These are phyloP conservation scores for Coemansia sp. DNA, from an alignment of 371 early-diverging fungal genomes.

Conservation along the genomic window DNA sequence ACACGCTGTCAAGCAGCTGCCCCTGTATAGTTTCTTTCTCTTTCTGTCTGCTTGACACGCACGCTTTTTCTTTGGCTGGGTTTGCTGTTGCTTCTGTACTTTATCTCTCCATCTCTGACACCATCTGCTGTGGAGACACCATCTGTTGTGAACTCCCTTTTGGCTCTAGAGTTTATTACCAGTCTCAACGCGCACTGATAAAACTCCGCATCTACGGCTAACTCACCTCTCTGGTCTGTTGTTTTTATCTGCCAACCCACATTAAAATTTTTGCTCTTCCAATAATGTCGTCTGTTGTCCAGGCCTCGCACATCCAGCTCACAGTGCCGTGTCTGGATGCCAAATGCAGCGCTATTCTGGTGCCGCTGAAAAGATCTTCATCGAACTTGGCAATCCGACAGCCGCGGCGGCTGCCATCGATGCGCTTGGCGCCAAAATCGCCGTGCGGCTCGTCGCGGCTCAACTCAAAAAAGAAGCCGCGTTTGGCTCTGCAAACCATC, in stretches of 20 bases:
- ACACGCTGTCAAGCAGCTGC: slow-evolving; percentile 3
- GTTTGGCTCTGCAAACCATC: slow-evolving; percentile 37
- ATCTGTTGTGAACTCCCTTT: not conserved
- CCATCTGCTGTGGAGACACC: not conserved
- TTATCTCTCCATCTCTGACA: not conserved
- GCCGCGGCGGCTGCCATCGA: slow-evolving; percentile 15
- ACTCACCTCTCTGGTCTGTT: not conserved
- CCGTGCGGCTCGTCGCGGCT: not conserved
- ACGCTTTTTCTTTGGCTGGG: not conserved
- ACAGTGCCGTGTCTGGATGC: not conserved
- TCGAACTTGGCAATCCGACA: slow-evolving; percentile 12
- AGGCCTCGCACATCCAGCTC: slow-evolving; percentile 4
- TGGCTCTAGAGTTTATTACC: not conserved
- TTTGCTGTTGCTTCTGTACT: slow-evolving; percentile 5
- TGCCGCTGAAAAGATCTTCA: slow-evolving; percentile 2
- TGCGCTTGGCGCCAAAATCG: slow-evolving; percentile 16
- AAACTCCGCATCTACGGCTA: not conserved
- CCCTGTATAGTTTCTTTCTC: not conserved
- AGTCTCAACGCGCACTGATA: slow-evolving; percentile 4
- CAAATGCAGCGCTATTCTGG: slow-evolving; percentile 4
- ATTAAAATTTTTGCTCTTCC: not conserved
- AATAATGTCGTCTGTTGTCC: slow-evolving; percentile 1
- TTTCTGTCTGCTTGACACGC: slow-evolving; percentile 8
- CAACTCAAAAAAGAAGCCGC: slow-evolving; percentile 24
- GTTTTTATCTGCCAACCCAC: too few relatives aligned